Percentiles rank a stretch among this genome's conserved stretches.
Evolutionary conservation across 257 asterid species (phyloP).

Genomic region (Solanum etuberosum): DNA sequence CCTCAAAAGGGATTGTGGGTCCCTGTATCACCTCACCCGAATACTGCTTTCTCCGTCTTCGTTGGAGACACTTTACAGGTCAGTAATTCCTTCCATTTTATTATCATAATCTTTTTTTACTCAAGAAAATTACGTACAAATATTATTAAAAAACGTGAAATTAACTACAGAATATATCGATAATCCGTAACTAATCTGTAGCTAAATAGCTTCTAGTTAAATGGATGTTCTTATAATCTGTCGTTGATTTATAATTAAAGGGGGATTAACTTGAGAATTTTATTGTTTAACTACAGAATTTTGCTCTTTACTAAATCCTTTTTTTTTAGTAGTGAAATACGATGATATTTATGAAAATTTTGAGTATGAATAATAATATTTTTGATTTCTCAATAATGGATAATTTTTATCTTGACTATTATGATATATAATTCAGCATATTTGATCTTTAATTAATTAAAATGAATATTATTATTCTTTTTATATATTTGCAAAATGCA

Average conservation of each 20-base stretch:
- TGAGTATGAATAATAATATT: neutral
- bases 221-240: neutral
- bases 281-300: no score
- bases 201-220: neutral
- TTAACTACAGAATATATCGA: no score
- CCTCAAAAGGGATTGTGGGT: slow-evolving; percentile 51
- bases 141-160: no score
- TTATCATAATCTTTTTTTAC: neutral
- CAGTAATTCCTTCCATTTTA: neutral
- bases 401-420: neutral
- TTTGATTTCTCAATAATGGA: neutral
- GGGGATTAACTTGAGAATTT: neutral
- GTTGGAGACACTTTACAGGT: slow-evolving; percentile 81
- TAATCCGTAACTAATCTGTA: no score
- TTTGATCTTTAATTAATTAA: no score
- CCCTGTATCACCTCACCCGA: slow-evolving; percentile 39
- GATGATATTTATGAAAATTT: neutral
- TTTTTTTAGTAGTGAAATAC: no score
- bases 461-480: neutral
- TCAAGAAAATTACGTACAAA: neutral
- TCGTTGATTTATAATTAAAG: no score
- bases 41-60: slow-evolving; percentile 28
- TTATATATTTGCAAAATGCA: neutral
- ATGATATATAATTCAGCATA: neutral
- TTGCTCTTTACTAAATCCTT: no score